Evolutionary conservation across 2,329 filamentous ascomycete species (phyloP), one percentile per base, ranked within the genome.

Genomic region (Calycina marina): DNA sequence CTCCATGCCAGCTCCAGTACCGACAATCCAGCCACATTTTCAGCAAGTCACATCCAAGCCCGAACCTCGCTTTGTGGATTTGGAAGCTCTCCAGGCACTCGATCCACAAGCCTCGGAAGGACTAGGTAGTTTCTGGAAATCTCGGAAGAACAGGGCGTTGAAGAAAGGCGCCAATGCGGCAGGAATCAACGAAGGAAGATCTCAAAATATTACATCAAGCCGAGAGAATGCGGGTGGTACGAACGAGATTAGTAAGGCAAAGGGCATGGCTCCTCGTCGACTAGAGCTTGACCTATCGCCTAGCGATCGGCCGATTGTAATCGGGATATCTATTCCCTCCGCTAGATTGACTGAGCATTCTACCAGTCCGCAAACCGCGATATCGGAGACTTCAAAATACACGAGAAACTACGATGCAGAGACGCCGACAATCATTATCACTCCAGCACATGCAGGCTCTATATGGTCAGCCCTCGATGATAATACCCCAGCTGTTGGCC

Each of bases 291-390:
- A 72, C 39, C 60, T 81, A 4, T 81, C 77, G 10, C 77, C 78
- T 0, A 69, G 67, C 36, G 72, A 78, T 44, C 63, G 72, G n/a
- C 74, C 74, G 1, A 84, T 84, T 37, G 65, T 78, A 25, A 84
- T 83, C 41, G 77, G 77, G 9, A 72, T 84, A 31, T 66, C 69
- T 10, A 58, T 83, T 28, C 69, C 77, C 2, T 66, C 70, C 10
- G 64, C 67, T 28, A 56, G 59, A 18, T 40, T 59, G 16, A 54
- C 47, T 43, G 56, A 52, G 25, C 67, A 55, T 45, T 60, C 58
- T 44, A 56, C 66, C 48, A 68, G 62, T 35, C 66, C 67, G n/a
- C 59, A 65, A 26, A 69, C 45, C 25, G 43, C 43, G 29, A 41
- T 30, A 28, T 47, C 49, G 37, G 36, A 48, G 22, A 39, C 41